Evolutionary conservation across 306 rosid species (phyloP).

Genomic region (Trifolium pratense): DNA sequence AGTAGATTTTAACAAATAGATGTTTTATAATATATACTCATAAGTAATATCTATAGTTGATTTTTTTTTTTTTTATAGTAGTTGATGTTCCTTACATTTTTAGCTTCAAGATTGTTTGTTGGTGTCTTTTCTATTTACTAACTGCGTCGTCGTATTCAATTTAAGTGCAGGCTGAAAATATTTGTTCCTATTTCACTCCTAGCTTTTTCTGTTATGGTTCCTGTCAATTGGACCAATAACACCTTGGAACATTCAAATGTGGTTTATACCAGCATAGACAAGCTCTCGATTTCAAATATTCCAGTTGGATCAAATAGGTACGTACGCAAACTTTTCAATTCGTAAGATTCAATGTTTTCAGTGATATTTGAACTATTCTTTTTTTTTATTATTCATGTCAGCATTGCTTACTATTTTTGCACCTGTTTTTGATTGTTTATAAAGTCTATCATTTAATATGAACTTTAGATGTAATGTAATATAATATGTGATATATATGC

Average conservation of each 20-base stretch:
- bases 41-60: background rate
- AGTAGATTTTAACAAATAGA: background rate
- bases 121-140: conserved; percentile 28
- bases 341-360: background rate
- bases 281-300: conserved; percentile 92
- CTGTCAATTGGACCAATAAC: conserved; percentile 92
- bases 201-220: conserved; percentile 83
- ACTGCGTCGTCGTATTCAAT: conserved; percentile 29
- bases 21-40: background rate
- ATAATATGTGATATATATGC: too few relatives aligned
- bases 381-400: too few relatives aligned
- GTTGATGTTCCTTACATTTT: background rate
- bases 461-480: conserved; percentile 23
- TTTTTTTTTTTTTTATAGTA: too few relatives aligned
- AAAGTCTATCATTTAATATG: conserved; percentile 4
- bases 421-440: too few relatives aligned
- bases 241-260: conserved; percentile 73
- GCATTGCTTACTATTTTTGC: too few relatives aligned
- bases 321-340: conserved; percentile 43
- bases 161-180: conserved; percentile 81
- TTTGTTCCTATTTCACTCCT: conserved; percentile 82
- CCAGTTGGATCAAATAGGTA: conserved; percentile 86
- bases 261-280: conserved; percentile 72
- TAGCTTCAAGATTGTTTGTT: background rate
- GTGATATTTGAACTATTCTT: too few relatives aligned